A percentile compares a stretch with the other conserved stretches of the same genome.
phyloP scores from a whole-genome alignment of 2,329 filamentous ascomycete species.

The Alternaria consortialis region DNA sequence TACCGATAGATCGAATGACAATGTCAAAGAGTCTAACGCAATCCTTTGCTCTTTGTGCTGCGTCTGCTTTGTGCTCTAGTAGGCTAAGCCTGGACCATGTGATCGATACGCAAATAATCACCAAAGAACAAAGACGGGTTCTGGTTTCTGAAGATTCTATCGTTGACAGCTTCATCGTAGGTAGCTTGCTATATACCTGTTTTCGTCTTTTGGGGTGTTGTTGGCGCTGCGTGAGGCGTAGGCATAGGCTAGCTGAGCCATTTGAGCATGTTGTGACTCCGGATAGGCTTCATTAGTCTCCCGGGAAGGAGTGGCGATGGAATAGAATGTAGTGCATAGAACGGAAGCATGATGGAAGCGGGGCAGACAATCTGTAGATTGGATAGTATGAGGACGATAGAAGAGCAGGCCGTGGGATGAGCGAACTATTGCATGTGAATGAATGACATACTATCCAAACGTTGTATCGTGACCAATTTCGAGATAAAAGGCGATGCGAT shows the following conservation, averaged over 20 bases:
- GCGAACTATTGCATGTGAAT: neutral
- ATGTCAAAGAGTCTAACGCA: neutral
- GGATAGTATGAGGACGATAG: neutral
- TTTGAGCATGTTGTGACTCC: neutral
- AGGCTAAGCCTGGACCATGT: neutral
- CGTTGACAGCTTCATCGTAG: neutral
- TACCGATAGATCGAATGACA: conserved; percentile 2
- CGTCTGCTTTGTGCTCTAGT: neutral
- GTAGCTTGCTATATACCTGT: neutral
- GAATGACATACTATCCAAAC: neutral
- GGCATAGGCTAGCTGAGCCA: neutral
- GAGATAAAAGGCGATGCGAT: neutral
- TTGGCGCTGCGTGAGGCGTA: neutral
- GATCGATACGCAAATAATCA: neutral
- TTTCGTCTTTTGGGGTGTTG: neutral
- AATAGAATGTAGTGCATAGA: neutral
- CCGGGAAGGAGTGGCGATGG: neutral
- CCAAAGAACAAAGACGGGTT: neutral
- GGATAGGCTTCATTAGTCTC: neutral
- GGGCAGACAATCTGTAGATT: neutral
- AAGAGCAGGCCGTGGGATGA: neutral
- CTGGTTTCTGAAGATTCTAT: neutral
- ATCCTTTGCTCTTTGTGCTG: neutral
- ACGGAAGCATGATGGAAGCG: neutral
- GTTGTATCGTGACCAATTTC: no score